Conservation (phyloP, 1,284 basidiomycete genomes). For the Microbotryum intermedium region DNA sequence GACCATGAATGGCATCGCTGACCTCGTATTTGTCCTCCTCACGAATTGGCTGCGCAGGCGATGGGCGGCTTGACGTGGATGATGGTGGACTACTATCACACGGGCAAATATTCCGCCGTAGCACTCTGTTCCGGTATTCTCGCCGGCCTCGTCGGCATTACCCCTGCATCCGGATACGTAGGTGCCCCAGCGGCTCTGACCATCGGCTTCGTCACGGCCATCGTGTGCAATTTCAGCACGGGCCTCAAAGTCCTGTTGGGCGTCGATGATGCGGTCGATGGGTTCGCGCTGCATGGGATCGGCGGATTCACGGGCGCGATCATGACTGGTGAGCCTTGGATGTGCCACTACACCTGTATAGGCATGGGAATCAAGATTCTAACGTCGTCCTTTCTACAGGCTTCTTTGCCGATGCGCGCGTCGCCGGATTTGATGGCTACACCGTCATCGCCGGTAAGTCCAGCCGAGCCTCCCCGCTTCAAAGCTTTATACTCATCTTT, state of each 20-base stretch:
- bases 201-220: constrained; percentile 75
- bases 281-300: constrained; percentile 25
- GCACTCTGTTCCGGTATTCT: constrained; percentile 94
- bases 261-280: constrained; percentile 23
- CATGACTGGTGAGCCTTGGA: not conserved
- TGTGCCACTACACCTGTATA: not conserved
- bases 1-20: no score
- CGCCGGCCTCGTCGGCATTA: constrained; percentile 78
- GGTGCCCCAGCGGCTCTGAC: constrained; percentile 72
- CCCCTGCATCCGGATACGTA: constrained; percentile 81
- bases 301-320: constrained; percentile 36
- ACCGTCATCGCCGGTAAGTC: constrained; percentile 58
- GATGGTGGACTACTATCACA: constrained; percentile 70
- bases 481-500: not conserved
- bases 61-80: constrained; percentile 79
- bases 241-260: constrained; percentile 21
- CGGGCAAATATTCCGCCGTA: constrained; percentile 80
- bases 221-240: constrained; percentile 48
- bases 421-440: constrained; percentile 74
- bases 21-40: no score
- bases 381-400: not conserved
- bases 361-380: no score
- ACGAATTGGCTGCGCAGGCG: constrained; percentile 34
- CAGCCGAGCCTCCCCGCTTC: not conserved
- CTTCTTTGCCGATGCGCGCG: constrained; percentile 64